phyloP scores from a whole-genome alignment of 2,329 filamentous ascomycete species.

The Aspergillus oerlinghausenensis region DNA sequence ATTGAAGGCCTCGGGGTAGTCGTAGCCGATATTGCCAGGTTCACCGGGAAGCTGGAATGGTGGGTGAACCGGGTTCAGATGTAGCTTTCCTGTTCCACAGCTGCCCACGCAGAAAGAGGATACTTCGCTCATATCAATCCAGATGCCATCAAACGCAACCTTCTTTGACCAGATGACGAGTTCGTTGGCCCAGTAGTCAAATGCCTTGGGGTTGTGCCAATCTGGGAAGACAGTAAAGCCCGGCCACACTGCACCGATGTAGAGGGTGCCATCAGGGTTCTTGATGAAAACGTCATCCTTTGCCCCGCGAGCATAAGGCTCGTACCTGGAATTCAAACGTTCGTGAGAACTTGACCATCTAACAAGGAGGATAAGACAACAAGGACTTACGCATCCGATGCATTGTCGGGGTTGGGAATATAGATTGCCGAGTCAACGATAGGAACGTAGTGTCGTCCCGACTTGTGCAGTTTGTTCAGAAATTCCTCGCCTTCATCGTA shows the following conservation, averaged over 20 bases:
- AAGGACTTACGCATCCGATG: constrained; percentile 56
- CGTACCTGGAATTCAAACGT: constrained; percentile 37
- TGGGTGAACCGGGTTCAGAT: constrained; percentile 64
- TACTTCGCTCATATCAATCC: constrained; percentile 61
- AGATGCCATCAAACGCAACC: constrained; percentile 50
- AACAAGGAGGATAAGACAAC: constrained; percentile 27
- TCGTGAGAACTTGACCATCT: background rate
- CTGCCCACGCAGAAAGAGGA: constrained; percentile 66
- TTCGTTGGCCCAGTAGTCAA: constrained; percentile 57
- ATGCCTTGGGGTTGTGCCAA: constrained; percentile 55
- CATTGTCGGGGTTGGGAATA: constrained; percentile 65
- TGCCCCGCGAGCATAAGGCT: constrained; percentile 48
- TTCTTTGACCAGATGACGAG: constrained; percentile 51
- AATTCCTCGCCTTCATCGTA: constrained; percentile 49
- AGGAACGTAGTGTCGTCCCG: constrained; percentile 55
- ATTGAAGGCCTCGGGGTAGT: constrained; percentile 67
- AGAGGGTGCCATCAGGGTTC: constrained; percentile 52
- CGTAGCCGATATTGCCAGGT: constrained; percentile 53
- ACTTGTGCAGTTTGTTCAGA: constrained; percentile 48
- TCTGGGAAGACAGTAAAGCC: constrained; percentile 60
- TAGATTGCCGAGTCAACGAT: constrained; percentile 65
- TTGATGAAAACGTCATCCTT: constrained; percentile 47
- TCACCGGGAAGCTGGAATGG: constrained; percentile 63
- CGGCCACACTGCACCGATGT: constrained; percentile 55
- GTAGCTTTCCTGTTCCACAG: constrained; percentile 62